Evolutionary conservation across 2,329 filamentous ascomycete species (phyloP).

Genomic region (Arthroderma sp.): DNA sequence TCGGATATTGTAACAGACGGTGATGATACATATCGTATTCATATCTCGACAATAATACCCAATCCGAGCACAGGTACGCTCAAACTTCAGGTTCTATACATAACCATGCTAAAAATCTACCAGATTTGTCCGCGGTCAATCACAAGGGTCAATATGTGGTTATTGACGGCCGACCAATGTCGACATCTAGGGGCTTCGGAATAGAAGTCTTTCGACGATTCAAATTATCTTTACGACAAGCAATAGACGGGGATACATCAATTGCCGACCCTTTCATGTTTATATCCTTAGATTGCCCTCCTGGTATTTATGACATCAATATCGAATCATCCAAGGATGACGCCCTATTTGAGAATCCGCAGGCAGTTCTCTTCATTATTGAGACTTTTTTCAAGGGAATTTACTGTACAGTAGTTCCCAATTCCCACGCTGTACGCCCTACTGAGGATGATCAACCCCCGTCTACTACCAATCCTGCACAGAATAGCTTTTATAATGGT

Average conservation of each 20-base stretch:
- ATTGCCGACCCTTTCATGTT: slow-evolving; percentile 45
- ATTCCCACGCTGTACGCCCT: not conserved
- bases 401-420: slow-evolving; percentile 21
- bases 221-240: slow-evolving; percentile 38
- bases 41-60: slow-evolving; percentile 38
- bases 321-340: slow-evolving; percentile 54
- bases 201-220: slow-evolving; percentile 43
- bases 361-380: slow-evolving; percentile 32
- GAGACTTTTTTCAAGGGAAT: slow-evolving; percentile 34
- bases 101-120: not conserved
- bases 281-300: slow-evolving; percentile 43
- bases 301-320: slow-evolving; percentile 48
- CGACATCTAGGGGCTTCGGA: slow-evolving; percentile 37
- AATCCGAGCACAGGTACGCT: slow-evolving; percentile 30
- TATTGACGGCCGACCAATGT: slow-evolving; percentile 47
- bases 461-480: not conserved
- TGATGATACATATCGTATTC: not conserved
- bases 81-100: not conserved
- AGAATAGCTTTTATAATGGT: not conserved
- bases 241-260: not conserved
- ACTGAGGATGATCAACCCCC: not conserved
- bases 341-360: slow-evolving; percentile 44
- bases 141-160: slow-evolving; percentile 41
- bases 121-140: slow-evolving; percentile 29
- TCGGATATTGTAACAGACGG: not conserved